Percentiles rank a stretch among this genome's conserved stretches.
Conservation (phyloP, 306 rosid species). For the Corylus americana region DNA sequence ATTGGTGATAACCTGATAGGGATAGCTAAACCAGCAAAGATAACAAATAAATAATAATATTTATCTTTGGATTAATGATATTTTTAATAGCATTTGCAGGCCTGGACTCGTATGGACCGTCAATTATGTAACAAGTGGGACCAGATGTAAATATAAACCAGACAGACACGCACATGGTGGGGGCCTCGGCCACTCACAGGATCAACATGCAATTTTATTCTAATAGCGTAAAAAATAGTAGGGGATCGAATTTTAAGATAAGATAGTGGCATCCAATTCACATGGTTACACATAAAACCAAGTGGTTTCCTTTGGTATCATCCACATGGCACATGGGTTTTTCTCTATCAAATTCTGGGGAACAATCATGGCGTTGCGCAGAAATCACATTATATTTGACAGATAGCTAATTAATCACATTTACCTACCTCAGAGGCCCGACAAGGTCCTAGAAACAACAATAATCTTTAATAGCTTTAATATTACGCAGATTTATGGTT, state of each 20-base stretch:
- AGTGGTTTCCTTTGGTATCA: slow-evolving; percentile 2
- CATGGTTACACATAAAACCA: slow-evolving; percentile 29
- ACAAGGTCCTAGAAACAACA: not conserved
- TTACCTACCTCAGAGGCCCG: too few species aligned
- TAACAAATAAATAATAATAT: not conserved
- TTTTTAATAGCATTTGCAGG: not conserved
- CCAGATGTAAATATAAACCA: slow-evolving; percentile 15
- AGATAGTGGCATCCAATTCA: slow-evolving; percentile 17
- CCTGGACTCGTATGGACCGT: not conserved
- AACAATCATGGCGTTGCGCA: too few species aligned
- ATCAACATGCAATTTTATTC: slow-evolving; percentile 5
- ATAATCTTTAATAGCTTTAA: not conserved
- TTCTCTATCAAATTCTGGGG: not conserved
- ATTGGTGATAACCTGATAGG: too few species aligned
- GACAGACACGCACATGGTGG: slow-evolving; percentile 45
- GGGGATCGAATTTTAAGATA: not conserved
- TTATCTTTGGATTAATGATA: not conserved
- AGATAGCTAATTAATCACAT: too few species aligned
- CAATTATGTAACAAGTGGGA: slow-evolving; percentile 13
- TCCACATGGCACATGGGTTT: slow-evolving; percentile 21
- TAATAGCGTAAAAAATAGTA: not conserved
- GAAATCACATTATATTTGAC: too few species aligned
- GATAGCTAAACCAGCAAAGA: not conserved
- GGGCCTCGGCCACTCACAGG: slow-evolving; percentile 18
- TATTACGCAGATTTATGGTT: not conserved